Base-by-base conservation (phyloP, 306 rosid species). In the Quercus gilva region DNA sequence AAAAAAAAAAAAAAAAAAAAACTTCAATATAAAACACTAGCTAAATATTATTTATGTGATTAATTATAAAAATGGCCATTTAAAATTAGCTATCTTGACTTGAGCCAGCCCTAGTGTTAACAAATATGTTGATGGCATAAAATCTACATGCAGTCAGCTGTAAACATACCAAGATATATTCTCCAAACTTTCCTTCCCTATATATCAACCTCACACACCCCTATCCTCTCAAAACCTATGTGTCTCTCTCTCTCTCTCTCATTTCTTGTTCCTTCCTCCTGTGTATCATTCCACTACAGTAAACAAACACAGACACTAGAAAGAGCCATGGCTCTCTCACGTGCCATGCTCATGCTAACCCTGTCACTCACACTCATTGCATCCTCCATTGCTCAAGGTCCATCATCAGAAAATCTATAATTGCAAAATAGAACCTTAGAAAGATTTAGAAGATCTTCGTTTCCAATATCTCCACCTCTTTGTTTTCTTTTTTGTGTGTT, bases 371-470 rank as follows among this genome's bases (percentile, higher is more conserved):
- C 79, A 65, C 75, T 90, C 17, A 19, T 85, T 3, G 59, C 91
- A 73, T 60, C 85, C 25, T 89, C 96, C 81, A n/a, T 60, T n/a
- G 84, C 85, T 12, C 90, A 88, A 78, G 60, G 83, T 29, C 97
- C 92, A 8, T 43, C 87, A 25, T 59, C 18, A 26, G 71, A 14
- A 71, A 90, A 88, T 85, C 87, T 86, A 91, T 69, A 72, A 78
- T 80, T 75, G 75, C 72, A 76, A 53, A 63, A 84, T 79, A 86
- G 76, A 90, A 92, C 87, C 88, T 87, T 84, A 74, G 74, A 84
- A 84, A 86, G 89, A 88, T 88, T 85, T 80, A 63, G 75, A 79
- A 80, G 85, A 89, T 91, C 91, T 84, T 88, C 88, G 81, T 77
- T 89, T 80, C 29, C 76, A 76, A 82, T 80, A 25, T 72, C 71